Evolutionary conservation across 768 basidiomycete genomes (phyloP).

Genomic region (Boletus sensibilis): DNA sequence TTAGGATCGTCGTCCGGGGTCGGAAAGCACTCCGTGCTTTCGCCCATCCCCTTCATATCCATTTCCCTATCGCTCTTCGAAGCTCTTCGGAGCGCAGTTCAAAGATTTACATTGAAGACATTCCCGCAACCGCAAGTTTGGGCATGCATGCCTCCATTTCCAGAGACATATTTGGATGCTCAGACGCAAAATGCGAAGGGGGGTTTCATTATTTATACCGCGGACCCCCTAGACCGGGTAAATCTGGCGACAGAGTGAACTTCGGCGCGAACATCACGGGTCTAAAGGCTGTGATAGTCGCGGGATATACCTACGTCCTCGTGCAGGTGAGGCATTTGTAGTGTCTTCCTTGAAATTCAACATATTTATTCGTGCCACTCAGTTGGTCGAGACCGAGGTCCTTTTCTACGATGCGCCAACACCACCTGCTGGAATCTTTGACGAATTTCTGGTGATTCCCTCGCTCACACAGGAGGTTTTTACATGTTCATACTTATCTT

Average conservation of each 20-base stretch:
- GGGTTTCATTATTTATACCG: slow-evolving; percentile 39
- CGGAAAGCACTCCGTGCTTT: too few species aligned
- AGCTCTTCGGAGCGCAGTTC: too few species aligned
- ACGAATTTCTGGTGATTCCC: slow-evolving; percentile 25
- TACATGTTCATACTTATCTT: slow-evolving; percentile 4
- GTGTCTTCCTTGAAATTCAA: not conserved
- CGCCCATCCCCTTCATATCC: too few species aligned
- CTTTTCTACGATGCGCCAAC: slow-evolving; percentile 56
- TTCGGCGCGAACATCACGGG: slow-evolving; percentile 11
- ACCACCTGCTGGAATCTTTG: slow-evolving; percentile 17
- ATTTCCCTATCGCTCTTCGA: too few species aligned
- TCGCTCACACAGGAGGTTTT: not conserved
- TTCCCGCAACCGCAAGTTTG: slow-evolving; percentile 57
- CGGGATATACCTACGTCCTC: slow-evolving; percentile 35
- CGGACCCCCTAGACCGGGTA: not conserved
- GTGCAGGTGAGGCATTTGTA: not conserved
- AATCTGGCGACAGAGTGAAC: slow-evolving; percentile 10
- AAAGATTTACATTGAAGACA: too few species aligned
- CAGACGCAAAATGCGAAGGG: slow-evolving; percentile 35
- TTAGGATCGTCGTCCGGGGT: too few species aligned
- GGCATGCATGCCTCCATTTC: slow-evolving; percentile 38
- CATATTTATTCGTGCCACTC: not conserved
- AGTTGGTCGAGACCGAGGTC: slow-evolving; percentile 25
- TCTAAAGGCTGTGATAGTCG: slow-evolving; percentile 35
- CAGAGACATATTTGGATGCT: not conserved